Percentiles rank a stretch among this genome's conserved stretches.
These are phyloP conservation scores for Seminavis robusta DNA, from an alignment of 108 stramenopile genomes.

Conservation along the genomic window DNA sequence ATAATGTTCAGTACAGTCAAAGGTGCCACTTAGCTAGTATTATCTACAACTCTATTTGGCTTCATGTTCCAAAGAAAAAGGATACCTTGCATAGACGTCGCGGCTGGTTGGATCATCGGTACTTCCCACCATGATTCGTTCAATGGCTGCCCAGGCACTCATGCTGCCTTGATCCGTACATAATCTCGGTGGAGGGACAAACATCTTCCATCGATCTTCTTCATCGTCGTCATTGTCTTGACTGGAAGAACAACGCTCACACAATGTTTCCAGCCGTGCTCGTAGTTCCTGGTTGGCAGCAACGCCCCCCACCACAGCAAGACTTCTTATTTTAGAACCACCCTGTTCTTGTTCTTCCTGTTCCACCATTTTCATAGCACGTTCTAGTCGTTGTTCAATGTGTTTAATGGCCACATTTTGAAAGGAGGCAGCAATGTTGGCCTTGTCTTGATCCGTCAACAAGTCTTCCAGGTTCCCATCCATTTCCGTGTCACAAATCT, in stretches of 20 bases:
- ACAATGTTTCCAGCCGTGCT: constrained; percentile 56
- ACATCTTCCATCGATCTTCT: constrained; percentile 65
- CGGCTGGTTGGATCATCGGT: constrained; percentile 75
- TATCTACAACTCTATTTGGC: not conserved
- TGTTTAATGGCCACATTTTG: constrained; percentile 92
- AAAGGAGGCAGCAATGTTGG: constrained; percentile 90
- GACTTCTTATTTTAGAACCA: constrained; percentile 41
- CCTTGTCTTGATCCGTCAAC: constrained; percentile 58
- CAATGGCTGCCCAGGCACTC: constrained; percentile 95
- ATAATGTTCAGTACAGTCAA: no score
- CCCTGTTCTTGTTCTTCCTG: constrained; percentile 43
- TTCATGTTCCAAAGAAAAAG: constrained; percentile 39
- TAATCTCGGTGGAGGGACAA: constrained; percentile 88
- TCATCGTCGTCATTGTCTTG: no score
- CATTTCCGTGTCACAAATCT: constrained; percentile 47
- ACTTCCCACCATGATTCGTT: constrained; percentile 76
- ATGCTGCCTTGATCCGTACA: constrained; percentile 98
- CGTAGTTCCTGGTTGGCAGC: constrained; percentile 93
- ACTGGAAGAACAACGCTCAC: no score
- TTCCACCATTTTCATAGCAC: constrained; percentile 70
- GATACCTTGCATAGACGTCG: constrained; percentile 84
- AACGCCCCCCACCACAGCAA: constrained; percentile 97
- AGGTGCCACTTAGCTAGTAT: constrained; percentile 1
- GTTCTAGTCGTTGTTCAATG: constrained; percentile 81
- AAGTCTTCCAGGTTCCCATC: constrained; percentile 44